Percentiles rank a stretch among this genome's conserved stretches.
These are phyloP conservation scores for Delphinella strobiligena DNA, from an alignment of 2,329 filamentous ascomycete species.

Conservation along the genomic window DNA sequence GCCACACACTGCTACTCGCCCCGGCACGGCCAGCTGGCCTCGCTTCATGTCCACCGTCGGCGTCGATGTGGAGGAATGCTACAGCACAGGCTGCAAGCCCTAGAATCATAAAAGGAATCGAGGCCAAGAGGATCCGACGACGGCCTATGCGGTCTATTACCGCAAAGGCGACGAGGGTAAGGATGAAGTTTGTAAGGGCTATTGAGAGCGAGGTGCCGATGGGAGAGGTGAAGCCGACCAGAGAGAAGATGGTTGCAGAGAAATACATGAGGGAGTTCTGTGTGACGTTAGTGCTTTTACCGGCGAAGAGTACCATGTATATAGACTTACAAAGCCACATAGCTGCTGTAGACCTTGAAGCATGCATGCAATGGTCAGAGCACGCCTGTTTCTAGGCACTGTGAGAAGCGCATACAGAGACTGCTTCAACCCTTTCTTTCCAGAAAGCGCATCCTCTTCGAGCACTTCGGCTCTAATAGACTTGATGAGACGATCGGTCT, in stretches of 20 bases:
- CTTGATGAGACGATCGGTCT: slow-evolving; percentile 50
- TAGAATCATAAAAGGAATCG: slow-evolving; percentile 70
- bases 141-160: slow-evolving; percentile 33
- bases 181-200: slow-evolving; percentile 33
- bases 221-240: slow-evolving; percentile 33
- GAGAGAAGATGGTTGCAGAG: slow-evolving; percentile 33
- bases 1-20: slow-evolving; percentile 21
- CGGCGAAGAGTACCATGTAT: too few relatives aligned
- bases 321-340: slow-evolving; percentile 19
- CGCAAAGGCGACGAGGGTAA: slow-evolving; percentile 33
- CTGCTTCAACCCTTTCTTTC: background rate
- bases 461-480: slow-evolving; percentile 55
- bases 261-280: slow-evolving; percentile 39
- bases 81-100: slow-evolving; percentile 60
- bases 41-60: slow-evolving; percentile 19
- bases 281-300: too few relatives aligned
- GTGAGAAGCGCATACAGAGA: slow-evolving; percentile 3
- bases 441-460: slow-evolving; percentile 10
- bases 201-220: slow-evolving; percentile 33
- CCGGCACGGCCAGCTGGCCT: too few relatives aligned
- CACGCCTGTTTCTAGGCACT: slow-evolving; percentile 48
- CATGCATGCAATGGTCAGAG: slow-evolving; percentile 72
- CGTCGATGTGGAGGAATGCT: slow-evolving; percentile 55
- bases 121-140: slow-evolving; percentile 58
- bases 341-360: slow-evolving; percentile 75